Conservation (phyloP, 768 basidiomycete genomes). For the Mycena chlorophos region DNA sequence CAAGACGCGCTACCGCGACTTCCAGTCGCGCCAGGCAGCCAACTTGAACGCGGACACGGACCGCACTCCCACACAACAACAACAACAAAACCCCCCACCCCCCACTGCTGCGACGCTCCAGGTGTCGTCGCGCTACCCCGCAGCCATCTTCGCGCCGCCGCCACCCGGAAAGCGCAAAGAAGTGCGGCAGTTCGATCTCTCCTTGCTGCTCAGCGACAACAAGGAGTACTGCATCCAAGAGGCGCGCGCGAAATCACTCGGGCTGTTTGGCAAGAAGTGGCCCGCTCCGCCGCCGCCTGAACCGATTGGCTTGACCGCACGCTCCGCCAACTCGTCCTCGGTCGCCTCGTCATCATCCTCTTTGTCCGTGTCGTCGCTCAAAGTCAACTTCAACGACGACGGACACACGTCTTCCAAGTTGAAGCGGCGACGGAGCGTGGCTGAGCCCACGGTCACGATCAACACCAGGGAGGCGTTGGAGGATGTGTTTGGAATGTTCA, state of each 20-base stretch:
- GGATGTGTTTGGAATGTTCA: constrained; percentile 96
- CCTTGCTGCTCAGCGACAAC: constrained; percentile 71
- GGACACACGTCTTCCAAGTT: constrained; percentile 47
- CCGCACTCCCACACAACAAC: constrained; percentile 27
- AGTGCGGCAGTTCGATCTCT: constrained; percentile 66
- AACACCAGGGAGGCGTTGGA: constrained; percentile 94
- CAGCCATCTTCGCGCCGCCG: constrained; percentile 70
- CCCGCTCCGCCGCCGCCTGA: constrained; percentile 57
- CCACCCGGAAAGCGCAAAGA: constrained; percentile 70
- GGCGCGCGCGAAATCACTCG: constrained; percentile 78
- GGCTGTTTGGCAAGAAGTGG: constrained; percentile 85
- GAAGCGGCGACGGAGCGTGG: constrained; percentile 48
- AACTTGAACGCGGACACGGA: constrained; percentile 32
- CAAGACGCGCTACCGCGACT: constrained; percentile 78
- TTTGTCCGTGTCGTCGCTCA: constrained; percentile 38
- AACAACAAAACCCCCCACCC: constrained; percentile 28
- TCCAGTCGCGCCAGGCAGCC: constrained; percentile 57
- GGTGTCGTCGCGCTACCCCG: constrained; percentile 61
- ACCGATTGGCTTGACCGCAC: constrained; percentile 27
- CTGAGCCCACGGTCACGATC: constrained; percentile 89
- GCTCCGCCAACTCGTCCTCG: constrained; percentile 8
- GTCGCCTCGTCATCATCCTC: constrained; percentile 34
- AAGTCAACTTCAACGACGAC: constrained; percentile 64
- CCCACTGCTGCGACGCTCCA: constrained; percentile 37
- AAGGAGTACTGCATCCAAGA: constrained; percentile 89